phyloP scores from a whole-genome alignment of 2,329 filamentous ascomycete species.

The Paecilomyces dactylethromorphus region DNA sequence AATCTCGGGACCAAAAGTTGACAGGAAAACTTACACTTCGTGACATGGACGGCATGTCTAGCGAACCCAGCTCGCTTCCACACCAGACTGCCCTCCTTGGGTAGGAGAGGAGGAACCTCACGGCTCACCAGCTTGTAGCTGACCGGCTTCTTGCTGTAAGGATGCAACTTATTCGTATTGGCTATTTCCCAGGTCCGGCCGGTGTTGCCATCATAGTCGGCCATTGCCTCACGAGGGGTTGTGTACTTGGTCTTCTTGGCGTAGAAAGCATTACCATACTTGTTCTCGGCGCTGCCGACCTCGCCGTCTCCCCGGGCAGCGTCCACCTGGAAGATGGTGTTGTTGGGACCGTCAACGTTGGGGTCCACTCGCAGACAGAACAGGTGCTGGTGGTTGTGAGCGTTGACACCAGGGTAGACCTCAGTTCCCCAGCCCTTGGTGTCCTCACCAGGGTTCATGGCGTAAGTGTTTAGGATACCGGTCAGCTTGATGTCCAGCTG shows the following conservation, averaged over 20 bases:
- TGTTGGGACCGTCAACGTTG: slow-evolving; percentile 77
- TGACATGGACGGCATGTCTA: slow-evolving; percentile 79
- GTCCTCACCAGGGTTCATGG: slow-evolving; percentile 72
- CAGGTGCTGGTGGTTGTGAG: slow-evolving; percentile 92
- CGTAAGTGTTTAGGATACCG: slow-evolving; percentile 87
- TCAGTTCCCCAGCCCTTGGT: slow-evolving; percentile 84
- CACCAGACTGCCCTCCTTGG: slow-evolving; percentile 73
- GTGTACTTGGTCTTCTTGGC: slow-evolving; percentile 74
- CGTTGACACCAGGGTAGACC: slow-evolving; percentile 85
- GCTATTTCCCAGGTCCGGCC: slow-evolving; percentile 84
- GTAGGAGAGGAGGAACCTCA: slow-evolving; percentile 71
- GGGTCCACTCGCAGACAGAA: slow-evolving; percentile 87
- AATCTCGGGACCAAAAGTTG: slow-evolving; percentile 2
- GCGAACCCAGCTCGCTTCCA: slow-evolving; percentile 90
- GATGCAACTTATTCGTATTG: slow-evolving; percentile 78
- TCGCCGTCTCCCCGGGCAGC: slow-evolving; percentile 63
- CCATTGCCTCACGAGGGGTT: slow-evolving; percentile 61
- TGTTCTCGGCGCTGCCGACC: slow-evolving; percentile 75
- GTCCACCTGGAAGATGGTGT: slow-evolving; percentile 80
- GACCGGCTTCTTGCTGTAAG: slow-evolving; percentile 75
- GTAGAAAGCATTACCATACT: slow-evolving; percentile 85
- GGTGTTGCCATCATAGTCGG: slow-evolving; percentile 75
- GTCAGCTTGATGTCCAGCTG: slow-evolving; percentile 90
- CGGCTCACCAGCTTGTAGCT: slow-evolving; percentile 86
- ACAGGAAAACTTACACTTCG: slow-evolving; percentile 60